phyloP scores from a whole-genome alignment of 2,329 filamentous ascomycete species.

The Pestalotiopsis sp. region DNA sequence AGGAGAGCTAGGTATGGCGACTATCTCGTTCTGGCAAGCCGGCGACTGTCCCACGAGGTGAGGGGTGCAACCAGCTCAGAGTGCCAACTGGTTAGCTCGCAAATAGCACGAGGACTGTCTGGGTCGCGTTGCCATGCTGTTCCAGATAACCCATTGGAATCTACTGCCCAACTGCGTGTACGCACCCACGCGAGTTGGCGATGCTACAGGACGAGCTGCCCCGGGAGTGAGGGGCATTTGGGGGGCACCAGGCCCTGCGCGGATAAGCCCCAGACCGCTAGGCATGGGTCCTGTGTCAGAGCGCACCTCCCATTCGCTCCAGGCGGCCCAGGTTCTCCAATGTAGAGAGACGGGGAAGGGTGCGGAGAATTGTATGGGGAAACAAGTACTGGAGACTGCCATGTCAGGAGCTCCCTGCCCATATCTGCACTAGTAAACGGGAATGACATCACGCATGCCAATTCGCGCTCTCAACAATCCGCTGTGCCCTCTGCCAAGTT shows the following conservation, averaged over 20 bases:
- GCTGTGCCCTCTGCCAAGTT: background rate
- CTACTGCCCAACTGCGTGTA: too few species aligned
- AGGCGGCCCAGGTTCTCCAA: background rate
- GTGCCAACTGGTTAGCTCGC: background rate
- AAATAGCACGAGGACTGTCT: background rate
- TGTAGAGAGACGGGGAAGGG: constrained; percentile 10
- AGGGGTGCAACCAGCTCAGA: background rate
- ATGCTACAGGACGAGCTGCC: background rate
- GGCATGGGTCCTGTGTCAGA: background rate
- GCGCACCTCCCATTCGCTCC: background rate
- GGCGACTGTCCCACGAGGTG: background rate
- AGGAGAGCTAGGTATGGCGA: background rate
- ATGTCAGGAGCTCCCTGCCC: constrained; percentile 4
- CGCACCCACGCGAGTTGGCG: constrained; percentile 1
- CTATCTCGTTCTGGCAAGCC: constrained; percentile 12
- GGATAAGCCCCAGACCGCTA: background rate
- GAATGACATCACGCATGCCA: constrained; percentile 4
- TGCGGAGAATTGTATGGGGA: constrained; percentile 12
- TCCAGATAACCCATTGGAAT: background rate
- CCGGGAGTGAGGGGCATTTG: background rate
- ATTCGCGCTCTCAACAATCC: constrained; percentile 2
- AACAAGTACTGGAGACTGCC: constrained; percentile 8
- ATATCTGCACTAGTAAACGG: background rate
- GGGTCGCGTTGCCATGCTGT: background rate
- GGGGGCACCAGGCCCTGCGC: background rate